Evolutionary conservation across 352 stramenopile genomes (phyloP).

Genomic region (Globisporangium camurandrum): DNA sequence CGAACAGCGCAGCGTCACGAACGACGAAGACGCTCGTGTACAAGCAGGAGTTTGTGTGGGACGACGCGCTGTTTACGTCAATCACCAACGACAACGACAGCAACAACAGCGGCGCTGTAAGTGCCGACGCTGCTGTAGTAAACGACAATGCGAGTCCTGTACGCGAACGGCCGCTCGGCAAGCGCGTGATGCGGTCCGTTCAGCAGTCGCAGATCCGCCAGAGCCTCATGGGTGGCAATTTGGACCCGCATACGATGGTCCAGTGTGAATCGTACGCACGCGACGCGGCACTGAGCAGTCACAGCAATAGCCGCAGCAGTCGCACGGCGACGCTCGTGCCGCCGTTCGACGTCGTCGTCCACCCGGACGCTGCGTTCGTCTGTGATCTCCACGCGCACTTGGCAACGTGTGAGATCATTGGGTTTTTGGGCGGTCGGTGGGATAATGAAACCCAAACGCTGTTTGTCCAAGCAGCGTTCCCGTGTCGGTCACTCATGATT

Average conservation of each 20-base stretch:
- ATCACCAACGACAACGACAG: background rate
- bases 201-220: slow-evolving; percentile 78
- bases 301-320: slow-evolving; percentile 36
- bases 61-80: slow-evolving; percentile 54
- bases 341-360: slow-evolving; percentile 84
- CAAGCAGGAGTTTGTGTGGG: slow-evolving; percentile 70
- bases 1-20: too few species aligned
- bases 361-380: slow-evolving; percentile 87
- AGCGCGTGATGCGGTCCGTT: slow-evolving; percentile 57
- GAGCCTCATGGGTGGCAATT: slow-evolving; percentile 56
- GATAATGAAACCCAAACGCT: slow-evolving; percentile 72
- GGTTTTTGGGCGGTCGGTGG: slow-evolving; percentile 90
- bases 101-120: background rate
- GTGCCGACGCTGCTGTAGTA: background rate
- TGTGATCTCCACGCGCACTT: slow-evolving; percentile 92
- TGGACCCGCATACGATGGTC: slow-evolving; percentile 84
- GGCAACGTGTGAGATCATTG: slow-evolving; percentile 92
- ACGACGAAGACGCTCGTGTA: slow-evolving; percentile 32
- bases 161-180: slow-evolving; percentile 24
- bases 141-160: background rate
- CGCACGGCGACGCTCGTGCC: slow-evolving; percentile 25
- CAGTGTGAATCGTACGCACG: slow-evolving; percentile 61
- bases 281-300: background rate
- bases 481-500: slow-evolving; percentile 85
- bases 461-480: slow-evolving; percentile 91